Percentiles rank a stretch among this genome's conserved stretches.
Evolutionary conservation across 2,329 filamentous ascomycete species (phyloP).

Genomic region (Apiospora kogelbergensis): DNA sequence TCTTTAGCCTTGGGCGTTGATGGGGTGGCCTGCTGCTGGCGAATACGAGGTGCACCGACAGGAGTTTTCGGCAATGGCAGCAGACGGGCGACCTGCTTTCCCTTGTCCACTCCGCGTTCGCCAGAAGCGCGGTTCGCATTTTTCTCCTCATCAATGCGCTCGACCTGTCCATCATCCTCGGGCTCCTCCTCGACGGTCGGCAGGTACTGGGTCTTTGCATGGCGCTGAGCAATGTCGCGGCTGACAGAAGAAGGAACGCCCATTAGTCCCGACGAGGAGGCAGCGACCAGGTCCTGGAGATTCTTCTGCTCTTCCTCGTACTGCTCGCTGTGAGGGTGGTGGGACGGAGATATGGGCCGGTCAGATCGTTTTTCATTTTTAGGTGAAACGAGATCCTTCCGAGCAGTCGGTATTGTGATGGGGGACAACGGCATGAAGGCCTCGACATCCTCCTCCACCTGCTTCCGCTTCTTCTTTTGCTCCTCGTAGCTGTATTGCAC

Average conservation of each 20-base stretch:
- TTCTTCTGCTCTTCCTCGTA: not conserved
- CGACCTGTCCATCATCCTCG: not conserved
- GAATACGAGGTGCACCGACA: not conserved
- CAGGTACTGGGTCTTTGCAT: not conserved
- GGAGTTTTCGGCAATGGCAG: not conserved
- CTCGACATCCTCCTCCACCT: not conserved
- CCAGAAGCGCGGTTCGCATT: not conserved
- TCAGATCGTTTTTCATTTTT: not conserved
- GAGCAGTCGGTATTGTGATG: not conserved
- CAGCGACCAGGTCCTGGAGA: not conserved
- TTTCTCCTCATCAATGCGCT: not conserved
- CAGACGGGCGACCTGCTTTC: not conserved
- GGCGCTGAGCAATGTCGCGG: not conserved
- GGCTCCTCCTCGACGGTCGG: not conserved
- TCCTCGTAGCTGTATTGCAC: not conserved
- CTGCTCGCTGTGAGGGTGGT: not conserved
- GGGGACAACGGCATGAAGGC: not conserved
- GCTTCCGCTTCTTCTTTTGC: not conserved
- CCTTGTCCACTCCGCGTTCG: not conserved
- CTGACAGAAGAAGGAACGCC: not conserved
- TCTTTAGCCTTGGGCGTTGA: not conserved
- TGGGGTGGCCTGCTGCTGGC: not conserved
- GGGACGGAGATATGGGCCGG: not conserved
- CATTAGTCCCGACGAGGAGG: not conserved
- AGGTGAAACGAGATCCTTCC: not conserved